These are phyloP conservation scores for Globisporangium irregulare DNA, from an alignment of 352 stramenopile species.

Conservation along the genomic window DNA sequence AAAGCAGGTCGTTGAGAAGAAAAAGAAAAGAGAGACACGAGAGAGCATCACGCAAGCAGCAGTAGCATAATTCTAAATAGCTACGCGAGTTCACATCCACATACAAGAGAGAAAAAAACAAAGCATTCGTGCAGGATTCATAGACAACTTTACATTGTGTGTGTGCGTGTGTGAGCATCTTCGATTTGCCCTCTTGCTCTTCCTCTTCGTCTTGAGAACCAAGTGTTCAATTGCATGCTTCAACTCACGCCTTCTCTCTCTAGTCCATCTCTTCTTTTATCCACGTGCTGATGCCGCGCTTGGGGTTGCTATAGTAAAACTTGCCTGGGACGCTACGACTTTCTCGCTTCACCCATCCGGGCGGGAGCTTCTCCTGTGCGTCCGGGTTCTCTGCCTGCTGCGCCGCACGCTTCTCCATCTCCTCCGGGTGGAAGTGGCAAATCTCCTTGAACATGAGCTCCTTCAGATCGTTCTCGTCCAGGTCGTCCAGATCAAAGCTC, in stretches of 20 bases:
- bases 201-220: neutral
- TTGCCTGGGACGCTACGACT: constrained; percentile 82
- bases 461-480: constrained; percentile 83
- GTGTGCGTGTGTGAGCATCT: neutral
- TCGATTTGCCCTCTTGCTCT: neutral
- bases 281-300: constrained; percentile 88
- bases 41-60: neutral
- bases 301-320: constrained; percentile 89
- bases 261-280: constrained; percentile 86
- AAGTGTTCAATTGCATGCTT: neutral
- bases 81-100: neutral
- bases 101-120: neutral
- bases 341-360: constrained; percentile 85
- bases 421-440: constrained; percentile 84
- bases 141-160: constrained; percentile 19
- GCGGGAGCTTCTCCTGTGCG: constrained; percentile 64
- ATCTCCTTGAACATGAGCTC: constrained; percentile 92
- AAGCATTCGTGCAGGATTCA: neutral
- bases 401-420: constrained; percentile 87
- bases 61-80: neutral
- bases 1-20: constrained; percentile 1
- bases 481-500: constrained; percentile 83
- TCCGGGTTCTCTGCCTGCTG: constrained; percentile 73
- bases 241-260: constrained; percentile 8
- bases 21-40: neutral